Conservation (phyloP, 257 asterid genomes). For the Nicotiana tomentosiformis region DNA sequence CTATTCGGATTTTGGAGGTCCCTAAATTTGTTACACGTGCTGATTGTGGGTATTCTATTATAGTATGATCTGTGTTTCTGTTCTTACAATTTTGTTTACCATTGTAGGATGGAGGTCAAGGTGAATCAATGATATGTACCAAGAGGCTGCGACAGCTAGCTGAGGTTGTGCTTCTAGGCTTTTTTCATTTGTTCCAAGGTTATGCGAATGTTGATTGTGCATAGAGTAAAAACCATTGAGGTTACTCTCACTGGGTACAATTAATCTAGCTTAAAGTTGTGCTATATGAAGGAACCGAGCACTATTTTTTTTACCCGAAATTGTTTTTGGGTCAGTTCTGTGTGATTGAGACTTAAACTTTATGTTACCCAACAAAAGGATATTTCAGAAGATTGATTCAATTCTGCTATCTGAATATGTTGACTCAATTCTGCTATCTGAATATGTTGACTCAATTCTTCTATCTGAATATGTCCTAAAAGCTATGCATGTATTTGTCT, state of each 20-base stretch:
- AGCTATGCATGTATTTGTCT: not conserved
- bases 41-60: conserved; percentile 15
- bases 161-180: conserved; percentile 48
- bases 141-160: conserved; percentile 76
- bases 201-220: not conserved
- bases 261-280: not conserved
- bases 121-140: conserved; percentile 54
- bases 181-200: conserved; percentile 2
- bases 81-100: conserved; percentile 20
- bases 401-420: not conserved
- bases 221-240: not conserved
- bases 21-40: conserved; percentile 11
- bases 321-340: not conserved
- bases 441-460: not conserved
- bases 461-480: not conserved
- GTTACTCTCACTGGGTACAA: not conserved
- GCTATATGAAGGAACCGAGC: not conserved
- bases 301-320: not conserved
- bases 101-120: conserved; percentile 69
- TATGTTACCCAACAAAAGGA: not conserved
- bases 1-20: conserved; percentile 82
- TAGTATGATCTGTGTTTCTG: not conserved
- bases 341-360: not conserved
- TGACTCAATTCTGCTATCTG: not conserved
- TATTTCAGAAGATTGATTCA: not conserved